These are phyloP conservation scores for Coffea canephora DNA, from an alignment of 257 asterid genomes.

Conservation along the genomic window DNA sequence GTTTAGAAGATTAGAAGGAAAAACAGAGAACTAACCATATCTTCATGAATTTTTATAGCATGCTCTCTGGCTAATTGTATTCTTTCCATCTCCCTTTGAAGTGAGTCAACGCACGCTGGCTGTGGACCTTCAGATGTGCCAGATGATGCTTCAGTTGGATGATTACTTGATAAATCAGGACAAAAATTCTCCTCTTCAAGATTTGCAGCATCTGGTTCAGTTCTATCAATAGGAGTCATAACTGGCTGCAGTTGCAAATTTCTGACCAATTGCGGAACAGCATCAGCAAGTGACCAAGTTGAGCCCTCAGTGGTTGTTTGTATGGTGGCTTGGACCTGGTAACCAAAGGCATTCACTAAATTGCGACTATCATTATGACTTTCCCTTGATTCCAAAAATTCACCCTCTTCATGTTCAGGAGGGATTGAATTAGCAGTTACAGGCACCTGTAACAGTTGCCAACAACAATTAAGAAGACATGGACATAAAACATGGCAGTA, in stretches of 20 bases:
- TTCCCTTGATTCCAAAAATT: not conserved
- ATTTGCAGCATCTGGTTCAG: conserved; percentile 8
- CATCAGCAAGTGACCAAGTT: conserved; percentile 12
- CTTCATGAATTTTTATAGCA: conserved; percentile 33
- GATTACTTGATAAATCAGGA: conserved; percentile 2
- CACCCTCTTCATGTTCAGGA: not conserved
- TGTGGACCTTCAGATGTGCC: conserved; percentile 17
- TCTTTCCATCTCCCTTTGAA: conserved; percentile 40
- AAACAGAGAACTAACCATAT: conserved; percentile 40
- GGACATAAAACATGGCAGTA: not conserved
- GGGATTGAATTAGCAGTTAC: not conserved
- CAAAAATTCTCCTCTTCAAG: conserved; percentile 5
- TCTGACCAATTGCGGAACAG: conserved; percentile 11
- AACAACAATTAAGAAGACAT: not conserved
- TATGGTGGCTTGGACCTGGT: conserved; percentile 7
- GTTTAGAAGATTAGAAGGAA: not conserved
- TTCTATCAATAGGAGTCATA: not conserved
- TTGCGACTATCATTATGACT: conserved; percentile 7
- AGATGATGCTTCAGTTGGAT: conserved; percentile 22
- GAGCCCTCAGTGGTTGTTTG: conserved; percentile 1
- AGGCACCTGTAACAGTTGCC: conserved; percentile 9
- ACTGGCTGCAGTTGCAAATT: conserved; percentile 5
- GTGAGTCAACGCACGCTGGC: conserved; percentile 28
- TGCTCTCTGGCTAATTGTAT: conserved; percentile 39
- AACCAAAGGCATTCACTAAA: conserved; percentile 1